Percentiles rank a stretch among this genome's conserved stretches.
phyloP scores from a whole-genome alignment of 768 basidiomycete species.

The Lentinus tigrinus region DNA sequence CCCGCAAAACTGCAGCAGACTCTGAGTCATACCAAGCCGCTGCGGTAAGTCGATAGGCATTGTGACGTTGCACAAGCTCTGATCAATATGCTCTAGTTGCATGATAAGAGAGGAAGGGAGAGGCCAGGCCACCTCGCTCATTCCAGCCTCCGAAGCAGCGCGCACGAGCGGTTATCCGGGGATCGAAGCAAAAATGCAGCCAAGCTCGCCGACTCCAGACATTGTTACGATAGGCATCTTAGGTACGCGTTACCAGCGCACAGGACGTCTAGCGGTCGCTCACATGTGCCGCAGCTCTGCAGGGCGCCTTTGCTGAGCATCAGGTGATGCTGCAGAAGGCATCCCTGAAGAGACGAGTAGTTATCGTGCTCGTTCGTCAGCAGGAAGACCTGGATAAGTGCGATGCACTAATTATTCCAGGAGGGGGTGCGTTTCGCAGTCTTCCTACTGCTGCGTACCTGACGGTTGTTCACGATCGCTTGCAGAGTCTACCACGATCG shows the following conservation, averaged over 20 bases:
- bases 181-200: slow-evolving; percentile 10
- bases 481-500: slow-evolving; percentile 90
- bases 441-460: background rate
- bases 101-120: too few species aligned
- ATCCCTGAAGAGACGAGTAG: slow-evolving; percentile 43
- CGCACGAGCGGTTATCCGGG: background rate
- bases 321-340: slow-evolving; percentile 64
- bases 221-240: slow-evolving; percentile 22
- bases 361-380: slow-evolving; percentile 64
- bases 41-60: too few species aligned
- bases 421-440: slow-evolving; percentile 59
- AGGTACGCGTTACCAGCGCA: background rate
- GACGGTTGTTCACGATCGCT: background rate
- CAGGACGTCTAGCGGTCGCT: too few species aligned
- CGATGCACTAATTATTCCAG: slow-evolving; percentile 89
- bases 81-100: too few species aligned
- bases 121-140: too few species aligned
- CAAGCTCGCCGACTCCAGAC: slow-evolving; percentile 1
- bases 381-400: slow-evolving; percentile 72
- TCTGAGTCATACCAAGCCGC: slow-evolving; percentile 4
- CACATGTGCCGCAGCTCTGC: slow-evolving; percentile 59
- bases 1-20: background rate
- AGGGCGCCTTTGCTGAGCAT: slow-evolving; percentile 93
- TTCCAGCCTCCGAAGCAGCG: too few species aligned
- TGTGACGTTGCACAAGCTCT: too few species aligned